phyloP scores from a whole-genome alignment of 2,329 filamentous ascomycete genomes.

The Arachnomyces sp. region DNA sequence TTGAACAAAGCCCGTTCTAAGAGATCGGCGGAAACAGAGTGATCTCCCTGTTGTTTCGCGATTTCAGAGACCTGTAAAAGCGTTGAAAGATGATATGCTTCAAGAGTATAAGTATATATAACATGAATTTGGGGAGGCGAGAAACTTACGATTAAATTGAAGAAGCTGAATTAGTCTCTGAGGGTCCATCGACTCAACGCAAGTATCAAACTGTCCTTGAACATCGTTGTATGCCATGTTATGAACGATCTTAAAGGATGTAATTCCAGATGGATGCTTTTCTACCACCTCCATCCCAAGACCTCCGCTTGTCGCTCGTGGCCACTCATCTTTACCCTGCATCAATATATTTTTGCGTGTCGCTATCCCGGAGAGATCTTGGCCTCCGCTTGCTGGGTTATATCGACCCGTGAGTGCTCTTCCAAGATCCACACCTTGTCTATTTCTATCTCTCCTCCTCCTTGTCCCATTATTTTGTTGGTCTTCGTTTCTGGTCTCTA shows the following conservation, averaged over 20 bases:
- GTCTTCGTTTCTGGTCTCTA: slow-evolving; percentile 51
- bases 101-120: slow-evolving; percentile 22
- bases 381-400: slow-evolving; percentile 48
- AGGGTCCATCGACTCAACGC: slow-evolving; percentile 77
- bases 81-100: slow-evolving; percentile 83
- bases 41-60: slow-evolving; percentile 83
- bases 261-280: slow-evolving; percentile 49
- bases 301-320: slow-evolving; percentile 67
- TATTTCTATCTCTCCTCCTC: slow-evolving; percentile 50
- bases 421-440: slow-evolving; percentile 43
- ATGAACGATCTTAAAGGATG: slow-evolving; percentile 73
- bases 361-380: slow-evolving; percentile 62
- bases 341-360: slow-evolving; percentile 75
- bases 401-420: slow-evolving; percentile 49
- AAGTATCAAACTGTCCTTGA: slow-evolving; percentile 67
- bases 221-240: slow-evolving; percentile 64
- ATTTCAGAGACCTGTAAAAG: slow-evolving; percentile 91
- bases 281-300: slow-evolving; percentile 69
- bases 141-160: slow-evolving; percentile 48
- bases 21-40: slow-evolving; percentile 75
- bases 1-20: slow-evolving; percentile 87
- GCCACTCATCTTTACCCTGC: slow-evolving; percentile 83
- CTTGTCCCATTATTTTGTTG: slow-evolving; percentile 36
- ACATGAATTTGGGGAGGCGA: not conserved
- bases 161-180: slow-evolving; percentile 73